A percentile compares a stretch with the other conserved stretches of the same genome.
Evolutionary conservation across 441 rosid genomes (phyloP).

Genomic region (Populus hybrid): DNA sequence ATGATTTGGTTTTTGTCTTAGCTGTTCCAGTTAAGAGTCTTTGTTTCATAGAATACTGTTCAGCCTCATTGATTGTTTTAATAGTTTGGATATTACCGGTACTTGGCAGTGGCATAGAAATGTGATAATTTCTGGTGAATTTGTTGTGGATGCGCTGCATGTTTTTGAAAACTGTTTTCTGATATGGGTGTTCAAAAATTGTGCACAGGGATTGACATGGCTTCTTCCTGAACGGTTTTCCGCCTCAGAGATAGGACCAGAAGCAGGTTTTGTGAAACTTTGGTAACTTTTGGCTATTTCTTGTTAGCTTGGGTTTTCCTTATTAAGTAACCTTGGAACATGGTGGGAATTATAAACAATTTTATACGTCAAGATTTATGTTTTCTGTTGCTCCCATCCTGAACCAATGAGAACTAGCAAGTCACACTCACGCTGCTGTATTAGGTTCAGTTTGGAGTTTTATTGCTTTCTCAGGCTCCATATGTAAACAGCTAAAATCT

Average conservation of each 20-base stretch:
- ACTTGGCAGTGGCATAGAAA: background rate
- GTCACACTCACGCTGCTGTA: background rate
- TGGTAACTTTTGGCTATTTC: constrained; percentile 71
- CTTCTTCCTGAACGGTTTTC: constrained; percentile 93
- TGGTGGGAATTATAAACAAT: background rate
- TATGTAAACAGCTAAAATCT: background rate
- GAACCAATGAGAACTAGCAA: background rate
- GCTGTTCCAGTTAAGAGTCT: background rate
- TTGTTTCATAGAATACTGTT: background rate
- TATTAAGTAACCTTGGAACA: background rate
- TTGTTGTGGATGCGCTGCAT: background rate
- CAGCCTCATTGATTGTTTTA: background rate
- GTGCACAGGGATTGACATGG: constrained; percentile 90
- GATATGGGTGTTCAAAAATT: constrained; percentile 6
- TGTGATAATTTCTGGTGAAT: constrained; percentile 10
- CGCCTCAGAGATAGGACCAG: constrained; percentile 93
- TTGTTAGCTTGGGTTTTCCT: constrained; percentile 23
- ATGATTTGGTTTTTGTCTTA: background rate
- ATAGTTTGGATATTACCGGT: background rate
- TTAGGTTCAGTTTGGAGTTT: background rate
- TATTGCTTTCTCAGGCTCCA: background rate
- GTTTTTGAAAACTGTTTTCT: constrained; percentile 15
- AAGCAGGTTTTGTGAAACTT: constrained; percentile 99
- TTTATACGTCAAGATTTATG: background rate
- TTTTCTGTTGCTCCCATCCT: background rate